Conservation (phyloP, 805 yeast genomes). For the Tetrapisispora pingtungensis region DNA sequence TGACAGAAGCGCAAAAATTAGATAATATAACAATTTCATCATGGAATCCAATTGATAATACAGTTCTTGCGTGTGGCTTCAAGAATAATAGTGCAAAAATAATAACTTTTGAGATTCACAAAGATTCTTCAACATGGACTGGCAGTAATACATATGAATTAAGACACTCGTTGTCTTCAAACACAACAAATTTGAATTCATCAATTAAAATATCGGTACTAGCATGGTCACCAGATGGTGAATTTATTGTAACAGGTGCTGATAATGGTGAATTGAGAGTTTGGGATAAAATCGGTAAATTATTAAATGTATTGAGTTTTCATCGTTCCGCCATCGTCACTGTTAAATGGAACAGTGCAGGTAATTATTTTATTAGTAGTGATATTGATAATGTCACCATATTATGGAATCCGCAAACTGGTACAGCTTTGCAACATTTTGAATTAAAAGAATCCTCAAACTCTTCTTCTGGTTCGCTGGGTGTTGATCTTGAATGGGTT, state of each 20-base stretch:
- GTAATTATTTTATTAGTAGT: slow-evolving; percentile 45
- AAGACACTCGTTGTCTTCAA: slow-evolving; percentile 30
- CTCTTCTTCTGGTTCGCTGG: slow-evolving; percentile 23
- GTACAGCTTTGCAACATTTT: slow-evolving; percentile 39
- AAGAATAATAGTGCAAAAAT: slow-evolving; percentile 40
- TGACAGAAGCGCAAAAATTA: slow-evolving; percentile 32
- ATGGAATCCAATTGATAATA: slow-evolving; percentile 46
- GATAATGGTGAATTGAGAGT: slow-evolving; percentile 64
- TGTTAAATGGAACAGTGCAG: slow-evolving; percentile 52
- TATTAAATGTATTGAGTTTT: slow-evolving; percentile 44
- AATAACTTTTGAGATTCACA: slow-evolving; percentile 16
- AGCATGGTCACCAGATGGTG: slow-evolving; percentile 63
- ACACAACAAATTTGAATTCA: slow-evolving; percentile 10
- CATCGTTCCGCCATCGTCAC: slow-evolving; percentile 47
- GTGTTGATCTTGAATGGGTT: slow-evolving; percentile 65
- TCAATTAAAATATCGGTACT: slow-evolving; percentile 28
- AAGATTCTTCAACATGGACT: slow-evolving; percentile 17
- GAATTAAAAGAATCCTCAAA: slow-evolving; percentile 24
- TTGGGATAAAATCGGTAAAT: slow-evolving; percentile 67
- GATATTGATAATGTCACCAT: slow-evolving; percentile 47
- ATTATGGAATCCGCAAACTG: slow-evolving; percentile 58
- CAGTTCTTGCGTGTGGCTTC: slow-evolving; percentile 46
- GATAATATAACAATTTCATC: slow-evolving; percentile 36
- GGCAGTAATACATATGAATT: slow-evolving; percentile 12
- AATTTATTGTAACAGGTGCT: slow-evolving; percentile 50